Evolutionary conservation across 2,329 filamentous ascomycete genomes (phyloP).

Genomic region (Stagonosporopsis rhizophila): DNA sequence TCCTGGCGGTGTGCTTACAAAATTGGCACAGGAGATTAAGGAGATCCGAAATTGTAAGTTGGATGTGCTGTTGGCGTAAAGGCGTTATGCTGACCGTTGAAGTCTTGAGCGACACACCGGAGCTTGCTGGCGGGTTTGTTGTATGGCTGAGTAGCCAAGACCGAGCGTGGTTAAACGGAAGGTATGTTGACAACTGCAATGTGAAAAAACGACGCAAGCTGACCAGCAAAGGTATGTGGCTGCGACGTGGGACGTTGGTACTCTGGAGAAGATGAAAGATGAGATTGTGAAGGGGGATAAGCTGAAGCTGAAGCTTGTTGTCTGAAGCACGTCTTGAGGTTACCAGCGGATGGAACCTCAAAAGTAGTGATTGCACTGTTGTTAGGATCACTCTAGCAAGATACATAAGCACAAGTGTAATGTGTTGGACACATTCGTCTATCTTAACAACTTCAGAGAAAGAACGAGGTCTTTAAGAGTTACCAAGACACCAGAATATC

Average conservation of each 20-base stretch:
- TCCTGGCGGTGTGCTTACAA: constrained; percentile 39
- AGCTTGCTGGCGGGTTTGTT: constrained; percentile 23
- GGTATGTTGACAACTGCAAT: constrained; percentile 8
- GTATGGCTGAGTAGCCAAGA: constrained; percentile 33
- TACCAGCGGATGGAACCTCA: too few species aligned
- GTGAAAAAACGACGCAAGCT: neutral
- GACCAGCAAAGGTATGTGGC: constrained; percentile 20
- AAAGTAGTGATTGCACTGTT: too few species aligned
- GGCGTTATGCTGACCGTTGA: neutral
- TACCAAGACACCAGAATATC: neutral
- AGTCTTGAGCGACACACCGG: constrained; percentile 18
- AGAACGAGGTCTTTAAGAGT: too few species aligned
- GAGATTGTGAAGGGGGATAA: constrained; percentile 34
- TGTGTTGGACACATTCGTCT: too few species aligned
- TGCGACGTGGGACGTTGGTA: constrained; percentile 37
- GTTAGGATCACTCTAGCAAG: too few species aligned
- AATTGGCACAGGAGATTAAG: constrained; percentile 12
- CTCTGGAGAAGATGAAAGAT: constrained; percentile 27
- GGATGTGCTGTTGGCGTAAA: neutral
- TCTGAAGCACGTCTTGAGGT: constrained; percentile 1
- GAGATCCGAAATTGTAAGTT: constrained; percentile 10
- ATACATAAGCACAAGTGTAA: too few species aligned
- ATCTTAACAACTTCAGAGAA: too few species aligned
- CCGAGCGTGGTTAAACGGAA: constrained; percentile 31
- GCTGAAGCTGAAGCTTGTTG: constrained; percentile 30